Conservation (phyloP, 306 rosid genomes). For the Delonix regia region DNA sequence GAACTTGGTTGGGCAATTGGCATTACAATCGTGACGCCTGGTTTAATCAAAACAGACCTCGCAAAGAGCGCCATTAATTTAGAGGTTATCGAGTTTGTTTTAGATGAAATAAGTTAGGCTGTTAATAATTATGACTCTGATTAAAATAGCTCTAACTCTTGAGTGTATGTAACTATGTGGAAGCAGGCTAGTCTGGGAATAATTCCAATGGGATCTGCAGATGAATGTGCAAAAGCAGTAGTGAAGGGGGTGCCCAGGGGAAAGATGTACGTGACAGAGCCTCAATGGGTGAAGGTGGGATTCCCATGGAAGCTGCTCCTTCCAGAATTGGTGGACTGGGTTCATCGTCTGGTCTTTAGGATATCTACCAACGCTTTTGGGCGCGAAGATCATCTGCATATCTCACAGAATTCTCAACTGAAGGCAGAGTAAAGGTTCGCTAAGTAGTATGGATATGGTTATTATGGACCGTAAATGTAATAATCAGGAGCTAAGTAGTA, state of each 20-base stretch:
- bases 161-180: background rate
- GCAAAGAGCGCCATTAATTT: background rate
- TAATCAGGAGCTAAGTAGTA: background rate
- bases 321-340: slow-evolving; percentile 37
- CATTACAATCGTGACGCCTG: slow-evolving; percentile 55
- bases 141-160: background rate
- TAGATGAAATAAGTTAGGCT: background rate
- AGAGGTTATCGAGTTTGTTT: slow-evolving; percentile 21
- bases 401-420: background rate
- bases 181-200: slow-evolving; percentile 36
- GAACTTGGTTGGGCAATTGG: slow-evolving; percentile 45
- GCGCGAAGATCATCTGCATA: background rate
- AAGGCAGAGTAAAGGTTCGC: background rate
- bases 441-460: background rate
- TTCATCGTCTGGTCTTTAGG: background rate
- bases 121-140: background rate
- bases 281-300: slow-evolving; percentile 32
- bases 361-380: background rate
- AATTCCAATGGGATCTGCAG: slow-evolving; percentile 36
- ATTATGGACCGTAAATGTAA: background rate
- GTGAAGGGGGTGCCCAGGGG: slow-evolving; percentile 44
- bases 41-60: slow-evolving; percentile 36
- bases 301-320: slow-evolving; percentile 34
- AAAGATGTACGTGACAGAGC: slow-evolving; percentile 44
- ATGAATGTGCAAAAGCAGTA: slow-evolving; percentile 37